A percentile compares a stretch with the other conserved stretches of the same genome.
phyloP scores from a whole-genome alignment of 2,329 filamentous ascomycete genomes.

The Ascochyta koolunga region DNA sequence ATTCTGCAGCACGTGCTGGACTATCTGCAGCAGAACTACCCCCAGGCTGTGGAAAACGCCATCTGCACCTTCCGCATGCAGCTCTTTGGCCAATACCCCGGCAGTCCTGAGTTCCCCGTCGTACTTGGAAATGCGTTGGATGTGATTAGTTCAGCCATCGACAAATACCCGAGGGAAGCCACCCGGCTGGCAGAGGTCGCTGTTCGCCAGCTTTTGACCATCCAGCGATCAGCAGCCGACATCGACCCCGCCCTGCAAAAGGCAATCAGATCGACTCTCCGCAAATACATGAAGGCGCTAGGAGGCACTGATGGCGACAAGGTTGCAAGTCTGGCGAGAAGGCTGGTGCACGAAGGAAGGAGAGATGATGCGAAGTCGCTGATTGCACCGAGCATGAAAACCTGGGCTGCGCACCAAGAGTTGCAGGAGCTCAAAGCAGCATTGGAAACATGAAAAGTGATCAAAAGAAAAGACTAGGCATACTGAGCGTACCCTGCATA shows the following conservation, averaged over 20 bases:
- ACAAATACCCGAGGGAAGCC: slow-evolving; percentile 43
- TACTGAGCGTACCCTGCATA: slow-evolving; percentile 30
- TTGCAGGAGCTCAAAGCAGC: slow-evolving; percentile 33
- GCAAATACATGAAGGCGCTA: slow-evolving; percentile 42
- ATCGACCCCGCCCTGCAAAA: slow-evolving; percentile 61
- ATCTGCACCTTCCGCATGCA: slow-evolving; percentile 75
- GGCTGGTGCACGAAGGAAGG: slow-evolving; percentile 35
- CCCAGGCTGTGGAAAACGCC: slow-evolving; percentile 62
- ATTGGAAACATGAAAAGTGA: slow-evolving; percentile 21
- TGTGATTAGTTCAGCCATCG: slow-evolving; percentile 61
- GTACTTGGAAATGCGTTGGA: slow-evolving; percentile 71
- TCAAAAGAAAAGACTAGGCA: slow-evolving; percentile 14
- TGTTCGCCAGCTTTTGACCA: slow-evolving; percentile 56
- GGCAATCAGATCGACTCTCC: slow-evolving; percentile 55
- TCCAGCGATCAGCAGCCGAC: slow-evolving; percentile 50
- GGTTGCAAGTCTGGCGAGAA: slow-evolving; percentile 28
- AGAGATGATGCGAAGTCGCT: slow-evolving; percentile 36
- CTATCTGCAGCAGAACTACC: slow-evolving; percentile 64
- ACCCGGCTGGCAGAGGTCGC: slow-evolving; percentile 53
- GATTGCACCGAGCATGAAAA: slow-evolving; percentile 34
- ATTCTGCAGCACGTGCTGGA: slow-evolving; percentile 77
- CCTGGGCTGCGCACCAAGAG: slow-evolving; percentile 37
- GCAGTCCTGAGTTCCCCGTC: slow-evolving; percentile 73
- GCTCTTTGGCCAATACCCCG: slow-evolving; percentile 67
- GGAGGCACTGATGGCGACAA: slow-evolving; percentile 38